Conservation (phyloP, 495 filamentous ascomycete species). For the Aspergillus diversus region DNA sequence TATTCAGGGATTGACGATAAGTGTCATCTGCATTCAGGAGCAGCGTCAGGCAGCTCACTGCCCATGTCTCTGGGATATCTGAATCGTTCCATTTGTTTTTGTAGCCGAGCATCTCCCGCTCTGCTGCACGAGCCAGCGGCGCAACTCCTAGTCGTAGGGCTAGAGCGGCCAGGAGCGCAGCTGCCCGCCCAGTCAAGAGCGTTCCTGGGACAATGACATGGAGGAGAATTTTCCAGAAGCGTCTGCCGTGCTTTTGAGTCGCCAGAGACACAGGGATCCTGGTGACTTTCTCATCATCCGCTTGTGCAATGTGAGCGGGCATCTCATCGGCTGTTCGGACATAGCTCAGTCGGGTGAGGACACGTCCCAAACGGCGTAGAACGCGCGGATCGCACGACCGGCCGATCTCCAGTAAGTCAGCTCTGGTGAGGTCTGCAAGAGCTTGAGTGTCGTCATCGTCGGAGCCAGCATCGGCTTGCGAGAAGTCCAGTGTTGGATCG, state of each 20-base stretch:
- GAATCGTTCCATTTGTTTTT: slow-evolving; percentile 44
- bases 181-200: slow-evolving; percentile 42
- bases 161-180: slow-evolving; percentile 48
- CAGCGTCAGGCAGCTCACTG: slow-evolving; percentile 42
- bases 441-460: slow-evolving; percentile 18
- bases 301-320: slow-evolving; percentile 40
- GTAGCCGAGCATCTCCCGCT: slow-evolving; percentile 40
- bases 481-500: slow-evolving; percentile 46
- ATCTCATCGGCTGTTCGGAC: slow-evolving; percentile 40
- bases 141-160: slow-evolving; percentile 45
- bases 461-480: background rate
- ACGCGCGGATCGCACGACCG: slow-evolving; percentile 47
- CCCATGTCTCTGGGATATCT: slow-evolving; percentile 51
- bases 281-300: slow-evolving; percentile 28
- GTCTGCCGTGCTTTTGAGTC: slow-evolving; percentile 26
- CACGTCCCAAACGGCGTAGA: slow-evolving; percentile 41
- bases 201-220: slow-evolving; percentile 49
- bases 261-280: slow-evolving; percentile 44
- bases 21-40: slow-evolving; percentile 47
- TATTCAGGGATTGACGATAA: slow-evolving; percentile 21
- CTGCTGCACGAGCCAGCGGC: slow-evolving; percentile 39
- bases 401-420: slow-evolving; percentile 50
- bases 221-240: slow-evolving; percentile 49
- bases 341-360: slow-evolving; percentile 48
- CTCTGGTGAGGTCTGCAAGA: slow-evolving; percentile 35